Base-by-base conservation (phyloP, 306 rosid species). In the Amphicarpaea edgeworthii region DNA sequence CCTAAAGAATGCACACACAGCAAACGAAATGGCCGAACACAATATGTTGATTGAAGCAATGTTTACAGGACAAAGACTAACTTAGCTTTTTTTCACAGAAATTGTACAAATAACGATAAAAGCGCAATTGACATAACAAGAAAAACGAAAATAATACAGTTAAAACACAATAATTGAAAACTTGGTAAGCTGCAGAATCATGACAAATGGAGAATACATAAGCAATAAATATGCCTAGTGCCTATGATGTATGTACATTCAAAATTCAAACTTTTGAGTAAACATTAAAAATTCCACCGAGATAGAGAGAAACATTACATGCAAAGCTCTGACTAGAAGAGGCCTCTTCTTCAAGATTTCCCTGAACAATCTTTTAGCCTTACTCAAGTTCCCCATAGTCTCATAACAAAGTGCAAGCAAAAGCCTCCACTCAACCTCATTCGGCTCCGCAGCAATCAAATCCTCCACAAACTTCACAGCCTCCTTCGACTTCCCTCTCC, bases 401-500 rank as follows among this genome's bases (percentile, higher is more conserved):
- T 94, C 98, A 53, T 87, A 79, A 80, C 91, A 91, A 69, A 91
- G 86, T 12, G 98, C 96, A 53, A 85, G 59, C 89, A 94, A 80
- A 74, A 94, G 96, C 84, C 83, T 85, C 98, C 98, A 94, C 53
- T 94, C 97, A 63, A 88, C 89, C 61, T 87, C 96, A 1, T 88
- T 68, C 0, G 98, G 97, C 77, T 94, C 93, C 38, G 58, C 77
- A 47, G 82, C 83, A 82, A 85, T 87, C 87, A 94, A 79, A 78
- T 42, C 86, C 91, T 87, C 91, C 77, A 90, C 96, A 72, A 88
- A 88, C 72, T 86, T 86, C 65, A 91, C 83, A 73, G 97, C 97
- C 75, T 88, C 90, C 57, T 83, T 77, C 1, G 93, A 79, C 62
- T 91, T 78, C 30, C 98, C 93, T 76, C 83, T 91, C 86, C 90